Conservation (phyloP, 805 yeast genomes). For the Grigorovia humatica region DNA sequence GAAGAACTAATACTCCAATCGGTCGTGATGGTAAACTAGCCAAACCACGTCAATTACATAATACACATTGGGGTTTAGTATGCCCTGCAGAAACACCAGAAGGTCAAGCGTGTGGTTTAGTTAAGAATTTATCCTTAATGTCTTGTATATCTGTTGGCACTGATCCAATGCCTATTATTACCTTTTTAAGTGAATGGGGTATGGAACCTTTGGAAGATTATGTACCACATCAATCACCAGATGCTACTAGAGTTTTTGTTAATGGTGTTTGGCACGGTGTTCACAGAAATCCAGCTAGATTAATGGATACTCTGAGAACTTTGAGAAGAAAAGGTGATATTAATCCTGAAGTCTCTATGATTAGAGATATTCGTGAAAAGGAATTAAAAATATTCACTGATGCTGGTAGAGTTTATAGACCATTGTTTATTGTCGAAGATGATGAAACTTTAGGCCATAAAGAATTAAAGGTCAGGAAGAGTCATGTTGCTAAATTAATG, state of each 20-base stretch:
- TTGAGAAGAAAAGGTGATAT: conserved; percentile 79
- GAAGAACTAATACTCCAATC: conserved; percentile 98
- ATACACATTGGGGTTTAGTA: conserved; percentile 98
- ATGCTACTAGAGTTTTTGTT: conserved; percentile 88
- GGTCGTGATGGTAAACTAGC: conserved; percentile 91
- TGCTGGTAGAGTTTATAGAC: conserved; percentile 97
- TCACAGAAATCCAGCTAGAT: conserved; percentile 88
- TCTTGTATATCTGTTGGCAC: conserved; percentile 98
- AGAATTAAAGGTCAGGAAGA: conserved; percentile 75
- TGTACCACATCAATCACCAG: conserved; percentile 71
- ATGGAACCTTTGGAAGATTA: conserved; percentile 94
- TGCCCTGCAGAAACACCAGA: conserved; percentile 99
- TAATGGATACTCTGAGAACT: conserved; percentile 79
- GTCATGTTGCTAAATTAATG: conserved; percentile 63
- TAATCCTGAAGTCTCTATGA: conserved; percentile 86
- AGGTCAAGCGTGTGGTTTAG: conserved; percentile 99
- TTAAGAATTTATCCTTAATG: conserved; percentile 93
- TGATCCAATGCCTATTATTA: conserved; percentile 80
- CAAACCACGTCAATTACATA: conserved; percentile 96
- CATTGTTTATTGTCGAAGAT: conserved; percentile 75
- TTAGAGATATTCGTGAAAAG: conserved; percentile 87
- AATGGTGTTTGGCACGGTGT: conserved; percentile 99
- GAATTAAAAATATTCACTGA: conserved; percentile 97
- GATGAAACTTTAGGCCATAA: conserved; percentile 60
- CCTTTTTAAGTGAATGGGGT: conserved; percentile 96